Base-by-base conservation (phyloP, 2,329 filamentous ascomycete species). In the Colletotrichum endophyticum region DNA sequence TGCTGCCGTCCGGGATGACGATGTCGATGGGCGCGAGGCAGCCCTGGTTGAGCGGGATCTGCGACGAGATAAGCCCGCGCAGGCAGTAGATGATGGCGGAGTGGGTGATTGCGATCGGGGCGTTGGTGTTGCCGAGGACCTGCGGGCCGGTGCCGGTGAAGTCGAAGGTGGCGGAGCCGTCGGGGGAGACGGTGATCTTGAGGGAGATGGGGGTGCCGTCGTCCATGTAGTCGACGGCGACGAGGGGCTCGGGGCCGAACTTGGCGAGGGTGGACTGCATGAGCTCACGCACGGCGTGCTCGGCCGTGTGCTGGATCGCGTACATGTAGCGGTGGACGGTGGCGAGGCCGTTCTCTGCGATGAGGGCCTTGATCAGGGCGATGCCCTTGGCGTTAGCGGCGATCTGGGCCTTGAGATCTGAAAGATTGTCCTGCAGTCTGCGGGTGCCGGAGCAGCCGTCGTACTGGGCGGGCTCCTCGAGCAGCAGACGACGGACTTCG, bases 1-100 rank as follows among this genome's bases (percentile, higher is more conserved):
- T 94, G 13, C 91, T 94, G 78, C 92, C 91, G 9, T 92, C 90
- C 0, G 95, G 94, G 67, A 96, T 95, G 63, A 89, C 88, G 81
- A 97, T 94, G 70, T 92, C 89, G 80, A 97, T 94, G 1, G 95
- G 95, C 66, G 91, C 91, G 4, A 97, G 88, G 78, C 95, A 98
- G 78, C 95, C 95, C 85, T 98, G 95, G 85, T 98, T 98, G 6
- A 98, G 89, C 0, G 95, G 95, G 16, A 98, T 96, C 79, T 96
- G 94, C 78, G 95, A 92, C 49, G 91, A 92, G 80, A 98, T 95
- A 74, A 98, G 89, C 80, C 93, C 95, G 62, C 95, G 92, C 15
- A 98, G 88, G 80, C 94, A 95, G 88, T 98, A 98, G 61, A 83
- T 83, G 30, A 82, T 77, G 22, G 81, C 82, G 25, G 81, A 83